Conservation (phyloP, 495 filamentous ascomycete species). For the Podospora appendiculata region DNA sequence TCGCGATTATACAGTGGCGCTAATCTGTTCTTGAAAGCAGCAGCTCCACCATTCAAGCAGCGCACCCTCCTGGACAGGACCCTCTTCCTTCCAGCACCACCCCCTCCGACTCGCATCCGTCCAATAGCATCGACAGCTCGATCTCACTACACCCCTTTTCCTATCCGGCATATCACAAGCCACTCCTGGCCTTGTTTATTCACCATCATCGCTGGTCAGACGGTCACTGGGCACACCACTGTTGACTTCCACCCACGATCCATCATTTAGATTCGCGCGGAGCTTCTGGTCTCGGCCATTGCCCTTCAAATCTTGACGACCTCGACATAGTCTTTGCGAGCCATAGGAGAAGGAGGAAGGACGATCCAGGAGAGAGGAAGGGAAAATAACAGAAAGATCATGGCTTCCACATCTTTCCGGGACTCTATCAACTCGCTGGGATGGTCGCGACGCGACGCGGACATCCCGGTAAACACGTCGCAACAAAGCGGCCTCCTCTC, state of each 20-base stretch:
- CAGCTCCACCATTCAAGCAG: too few species aligned
- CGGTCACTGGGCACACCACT: slow-evolving; percentile 15
- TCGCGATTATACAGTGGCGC: too few species aligned
- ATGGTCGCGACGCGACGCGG: slow-evolving; percentile 82
- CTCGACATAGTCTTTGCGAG: too few species aligned
- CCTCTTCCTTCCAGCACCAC: slow-evolving; percentile 5
- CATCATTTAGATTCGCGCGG: background rate
- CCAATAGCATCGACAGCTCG: slow-evolving; percentile 9
- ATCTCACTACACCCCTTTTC: slow-evolving; percentile 5
- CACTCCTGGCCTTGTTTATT: slow-evolving; percentile 10
- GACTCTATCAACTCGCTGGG: slow-evolving; percentile 92
- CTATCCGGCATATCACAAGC: slow-evolving; percentile 13
- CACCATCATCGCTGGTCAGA: slow-evolving; percentile 3
- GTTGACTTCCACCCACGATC: background rate
- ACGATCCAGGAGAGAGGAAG: too few species aligned
- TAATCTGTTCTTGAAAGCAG: too few species aligned
- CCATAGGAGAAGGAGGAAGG: too few species aligned
- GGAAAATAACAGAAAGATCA: slow-evolving; percentile 22
- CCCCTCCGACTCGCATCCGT: background rate
- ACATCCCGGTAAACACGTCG: slow-evolving; percentile 70
- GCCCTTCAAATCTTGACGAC: too few species aligned
- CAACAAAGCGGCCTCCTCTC: slow-evolving; percentile 67
- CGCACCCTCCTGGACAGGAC: background rate
- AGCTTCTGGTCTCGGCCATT: background rate
- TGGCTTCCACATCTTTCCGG: slow-evolving; percentile 87